These are phyloP conservation scores for Fusarium pilosicola DNA, from an alignment of 2,329 filamentous ascomycete species.

Conservation along the genomic window DNA sequence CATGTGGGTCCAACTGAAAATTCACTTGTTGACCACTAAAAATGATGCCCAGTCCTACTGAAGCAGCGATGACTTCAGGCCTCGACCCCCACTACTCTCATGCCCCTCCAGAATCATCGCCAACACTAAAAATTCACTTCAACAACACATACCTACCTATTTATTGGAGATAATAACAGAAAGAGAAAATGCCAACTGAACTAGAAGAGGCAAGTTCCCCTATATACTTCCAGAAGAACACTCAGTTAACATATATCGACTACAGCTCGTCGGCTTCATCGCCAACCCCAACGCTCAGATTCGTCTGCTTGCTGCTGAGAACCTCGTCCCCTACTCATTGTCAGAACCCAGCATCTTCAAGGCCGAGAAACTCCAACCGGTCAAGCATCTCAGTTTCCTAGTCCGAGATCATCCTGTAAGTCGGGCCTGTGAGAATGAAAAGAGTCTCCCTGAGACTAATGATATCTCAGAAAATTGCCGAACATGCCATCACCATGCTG, in stretches of 20 bases:
- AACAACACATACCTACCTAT: not conserved
- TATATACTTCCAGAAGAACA: accelerated
- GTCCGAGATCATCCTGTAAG: slow-evolving; percentile 83
- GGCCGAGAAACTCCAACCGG: slow-evolving; percentile 76
- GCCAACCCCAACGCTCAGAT: slow-evolving; percentile 92
- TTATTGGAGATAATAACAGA: not conserved
- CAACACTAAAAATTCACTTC: slow-evolving; percentile 33
- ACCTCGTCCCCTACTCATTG: slow-evolving; percentile 84
- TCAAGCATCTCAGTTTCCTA: slow-evolving; percentile 88
- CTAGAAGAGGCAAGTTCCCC: slow-evolving; percentile 69
- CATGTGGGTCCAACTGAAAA: slow-evolving; percentile 41
- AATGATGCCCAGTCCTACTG: slow-evolving; percentile 37
- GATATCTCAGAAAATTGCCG: slow-evolving; percentile 79
- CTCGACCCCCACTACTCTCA: slow-evolving; percentile 39
- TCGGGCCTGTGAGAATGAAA: not conserved
- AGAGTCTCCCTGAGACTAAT: slow-evolving; percentile 1
- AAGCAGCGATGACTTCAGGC: slow-evolving; percentile 46
- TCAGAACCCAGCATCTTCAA: slow-evolving; percentile 86
- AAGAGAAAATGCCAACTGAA: slow-evolving; percentile 73
- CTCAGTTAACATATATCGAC: slow-evolving; percentile 13
- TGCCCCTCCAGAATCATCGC: slow-evolving; percentile 44
- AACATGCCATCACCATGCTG: slow-evolving; percentile 90
- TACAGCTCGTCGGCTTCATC: slow-evolving; percentile 89
- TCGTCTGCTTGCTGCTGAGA: slow-evolving; percentile 84
- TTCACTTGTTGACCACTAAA: slow-evolving; percentile 34